Evolutionary conservation across 1,139 yeast species (phyloP).

Genomic region (Hyphopichia buzzinii): DNA sequence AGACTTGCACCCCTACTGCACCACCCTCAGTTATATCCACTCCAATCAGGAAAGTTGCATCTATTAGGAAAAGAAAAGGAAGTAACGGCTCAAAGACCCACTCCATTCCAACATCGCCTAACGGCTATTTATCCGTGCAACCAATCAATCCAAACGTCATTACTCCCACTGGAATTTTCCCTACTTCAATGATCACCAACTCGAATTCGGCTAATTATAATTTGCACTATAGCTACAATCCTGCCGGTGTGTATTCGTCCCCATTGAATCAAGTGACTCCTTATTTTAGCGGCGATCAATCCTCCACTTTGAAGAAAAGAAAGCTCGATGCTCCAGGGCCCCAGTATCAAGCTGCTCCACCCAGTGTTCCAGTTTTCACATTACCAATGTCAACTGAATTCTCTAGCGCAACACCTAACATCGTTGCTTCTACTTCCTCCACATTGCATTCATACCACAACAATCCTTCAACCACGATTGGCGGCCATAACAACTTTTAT

Average conservation of each 20-base stretch:
- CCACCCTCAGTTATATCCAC: slow-evolving; percentile 1
- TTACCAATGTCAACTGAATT: too few species aligned
- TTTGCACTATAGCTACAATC: background rate
- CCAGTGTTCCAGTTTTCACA: background rate
- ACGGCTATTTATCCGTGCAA: background rate
- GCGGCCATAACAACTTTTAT: background rate
- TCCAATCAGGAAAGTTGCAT: slow-evolving; percentile 2
- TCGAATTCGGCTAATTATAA: background rate
- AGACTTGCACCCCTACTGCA: slow-evolving; percentile 1
- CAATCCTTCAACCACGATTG: background rate
- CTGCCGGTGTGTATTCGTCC: background rate
- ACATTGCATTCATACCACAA: background rate
- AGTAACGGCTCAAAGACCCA: background rate
- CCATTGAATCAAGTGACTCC: background rate
- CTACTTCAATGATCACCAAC: slow-evolving; percentile 1
- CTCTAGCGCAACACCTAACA: too few species aligned
- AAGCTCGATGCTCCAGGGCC: background rate
- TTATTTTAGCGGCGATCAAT: background rate
- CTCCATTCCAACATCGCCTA: slow-evolving; percentile 1
- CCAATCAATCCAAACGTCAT: background rate
- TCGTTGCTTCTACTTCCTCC: too few species aligned
- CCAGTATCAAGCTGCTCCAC: background rate
- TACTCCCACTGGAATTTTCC: background rate
- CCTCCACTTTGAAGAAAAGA: background rate
- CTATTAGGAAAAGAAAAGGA: background rate